phyloP scores from a whole-genome alignment of 345 rosid genomes.

The Murraya paniculata region DNA sequence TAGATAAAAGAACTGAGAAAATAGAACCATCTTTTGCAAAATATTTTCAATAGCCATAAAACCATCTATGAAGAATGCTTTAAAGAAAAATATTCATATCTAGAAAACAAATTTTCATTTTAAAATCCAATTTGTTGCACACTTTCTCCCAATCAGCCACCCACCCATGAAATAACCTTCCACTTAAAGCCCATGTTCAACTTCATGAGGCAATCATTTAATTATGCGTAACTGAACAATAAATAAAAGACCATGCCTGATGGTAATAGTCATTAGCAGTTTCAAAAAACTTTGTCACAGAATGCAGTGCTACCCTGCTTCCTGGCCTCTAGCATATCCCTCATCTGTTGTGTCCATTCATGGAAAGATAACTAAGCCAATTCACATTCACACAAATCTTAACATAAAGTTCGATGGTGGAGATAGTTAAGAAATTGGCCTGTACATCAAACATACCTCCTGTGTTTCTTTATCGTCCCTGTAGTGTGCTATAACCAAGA shows the following conservation, averaged over 20 bases:
- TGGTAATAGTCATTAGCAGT: slow-evolving; percentile 87
- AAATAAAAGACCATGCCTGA: slow-evolving; percentile 53
- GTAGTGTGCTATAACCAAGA: slow-evolving; percentile 80
- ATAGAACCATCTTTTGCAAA: neutral
- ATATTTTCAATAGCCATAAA: neutral
- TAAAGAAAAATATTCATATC: neutral
- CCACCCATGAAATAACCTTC: too few species aligned
- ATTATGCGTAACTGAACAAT: neutral
- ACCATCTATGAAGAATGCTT: neutral
- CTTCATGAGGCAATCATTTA: neutral
- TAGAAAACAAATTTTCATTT: neutral
- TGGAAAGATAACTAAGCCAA: slow-evolving; percentile 77
- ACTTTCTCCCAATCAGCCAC: too few species aligned
- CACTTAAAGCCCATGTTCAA: neutral
- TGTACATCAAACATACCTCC: slow-evolving; percentile 45
- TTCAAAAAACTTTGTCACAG: slow-evolving; percentile 92
- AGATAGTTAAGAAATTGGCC: neutral
- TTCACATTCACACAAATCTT: slow-evolving; percentile 21
- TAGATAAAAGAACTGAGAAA: neutral
- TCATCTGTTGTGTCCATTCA: slow-evolving; percentile 99
- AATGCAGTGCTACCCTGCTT: slow-evolving; percentile 91
- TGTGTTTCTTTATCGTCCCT: slow-evolving; percentile 91
- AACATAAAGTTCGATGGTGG: slow-evolving; percentile 1
- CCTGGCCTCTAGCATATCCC: slow-evolving; percentile 89
- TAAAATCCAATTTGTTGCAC: neutral